Base-by-base conservation (phyloP, 176 grass and related monocot genomes). In the Bothriochloa decipiens region DNA sequence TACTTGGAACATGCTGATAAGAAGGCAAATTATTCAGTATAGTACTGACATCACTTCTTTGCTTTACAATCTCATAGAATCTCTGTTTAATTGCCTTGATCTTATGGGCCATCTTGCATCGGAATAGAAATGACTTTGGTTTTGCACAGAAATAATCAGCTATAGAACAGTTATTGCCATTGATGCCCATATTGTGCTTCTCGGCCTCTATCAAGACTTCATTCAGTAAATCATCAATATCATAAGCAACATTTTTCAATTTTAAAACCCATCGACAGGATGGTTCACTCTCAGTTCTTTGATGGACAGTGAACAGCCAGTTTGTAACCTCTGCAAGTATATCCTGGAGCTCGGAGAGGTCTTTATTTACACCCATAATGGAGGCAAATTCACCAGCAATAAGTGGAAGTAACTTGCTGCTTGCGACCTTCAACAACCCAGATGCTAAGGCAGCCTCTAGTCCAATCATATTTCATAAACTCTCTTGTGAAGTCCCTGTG, bases 221-320 rank as follows among this genome's bases (percentile, higher is more conserved):
- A 53, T 75, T 9, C 0, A 75, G 15, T 15, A 75, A 53, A 53
- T 75, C 47, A 33, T 55, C 46, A 55, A 43, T 43, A 75, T 75
- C 72, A 43, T 64, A 27, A 16, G 20, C 55, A 78, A 78, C 57
- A 78, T 64, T 40, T 62, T 12, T 61, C 32, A 78, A 14, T 26
- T 78, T 78, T 22, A 14, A 43, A 36, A 78, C 1, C 76, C 55
- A 64, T 7, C 0, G 6, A 43, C 15, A n/a, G 1, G 46, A 75
- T 43, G 35, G 13, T 7, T 64, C n/a, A 64, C 5, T 64, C 35
- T 35, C 36, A 11, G 43, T 78, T 78, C 2, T 23, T 0, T 64
- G 36, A 40, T 7, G 17, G 26, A 64, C 22, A 17, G 13, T 23
- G 8, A 10, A 17, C 36, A 78, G 33, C 32, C 74, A 61, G 10